Conservation (phyloP, 352 stramenopile species). For the Pythium myriotylum region DNA sequence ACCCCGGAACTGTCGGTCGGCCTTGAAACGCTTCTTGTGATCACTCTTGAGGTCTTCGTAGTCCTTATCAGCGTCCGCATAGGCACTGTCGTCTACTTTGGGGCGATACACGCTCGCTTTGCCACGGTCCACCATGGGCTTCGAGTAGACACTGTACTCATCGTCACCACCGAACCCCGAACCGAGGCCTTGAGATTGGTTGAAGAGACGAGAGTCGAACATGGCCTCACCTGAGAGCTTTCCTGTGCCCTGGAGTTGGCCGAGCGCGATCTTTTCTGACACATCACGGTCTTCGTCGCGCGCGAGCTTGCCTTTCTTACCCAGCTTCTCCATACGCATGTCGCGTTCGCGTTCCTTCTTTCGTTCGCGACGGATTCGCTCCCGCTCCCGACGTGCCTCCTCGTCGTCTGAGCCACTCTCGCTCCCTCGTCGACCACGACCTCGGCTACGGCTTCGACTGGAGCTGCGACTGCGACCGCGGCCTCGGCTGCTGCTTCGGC, state of each 20-base stretch:
- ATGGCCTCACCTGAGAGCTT: constrained; percentile 85
- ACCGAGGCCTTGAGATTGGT: constrained; percentile 96
- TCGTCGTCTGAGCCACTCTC: constrained; percentile 52
- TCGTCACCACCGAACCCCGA: constrained; percentile 97
- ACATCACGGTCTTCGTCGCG: constrained; percentile 96
- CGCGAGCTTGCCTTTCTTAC: constrained; percentile 89
- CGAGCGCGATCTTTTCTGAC: constrained; percentile 99
- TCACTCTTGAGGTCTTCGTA: constrained; percentile 91
- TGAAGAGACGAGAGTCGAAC: constrained; percentile 98
- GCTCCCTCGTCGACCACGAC: constrained; percentile 2
- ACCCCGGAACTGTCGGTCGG: constrained; percentile 89
- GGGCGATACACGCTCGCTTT: constrained; percentile 90
- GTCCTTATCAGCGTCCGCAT: constrained; percentile 84
- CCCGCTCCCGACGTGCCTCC: constrained; percentile 50
- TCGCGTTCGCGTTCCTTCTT: constrained; percentile 94
- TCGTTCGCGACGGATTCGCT: constrained; percentile 88
- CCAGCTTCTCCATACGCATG: constrained; percentile 95
- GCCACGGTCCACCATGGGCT: constrained; percentile 94
- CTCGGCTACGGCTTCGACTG: constrained; percentile 17
- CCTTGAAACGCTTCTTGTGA: constrained; percentile 85
- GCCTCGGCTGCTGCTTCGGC: constrained; percentile 21
- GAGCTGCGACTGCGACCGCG: constrained; percentile 20
- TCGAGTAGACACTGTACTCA: constrained; percentile 98
- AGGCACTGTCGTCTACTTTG: constrained; percentile 86
- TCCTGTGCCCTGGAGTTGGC: constrained; percentile 91